A percentile compares a stretch with the other conserved stretches of the same genome.
phyloP scores from a whole-genome alignment of 306 rosid genomes.

The Abrus precatorius region DNA sequence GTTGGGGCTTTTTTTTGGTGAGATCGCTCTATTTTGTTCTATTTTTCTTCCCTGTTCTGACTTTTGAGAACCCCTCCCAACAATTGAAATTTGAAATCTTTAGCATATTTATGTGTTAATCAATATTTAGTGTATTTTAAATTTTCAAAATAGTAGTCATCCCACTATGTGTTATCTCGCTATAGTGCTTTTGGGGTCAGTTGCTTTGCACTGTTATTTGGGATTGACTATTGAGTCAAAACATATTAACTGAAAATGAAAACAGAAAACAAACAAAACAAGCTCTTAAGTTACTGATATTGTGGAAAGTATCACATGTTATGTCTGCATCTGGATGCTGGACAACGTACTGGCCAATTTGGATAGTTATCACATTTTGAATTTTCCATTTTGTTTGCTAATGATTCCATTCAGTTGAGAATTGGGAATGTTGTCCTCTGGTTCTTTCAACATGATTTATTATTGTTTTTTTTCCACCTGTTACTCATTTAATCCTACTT shows the following conservation, averaged over 20 bases:
- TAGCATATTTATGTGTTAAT: too few species aligned
- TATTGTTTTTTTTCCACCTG: neutral
- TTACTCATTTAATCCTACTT: slow-evolving; percentile 8
- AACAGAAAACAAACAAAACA: slow-evolving; percentile 16
- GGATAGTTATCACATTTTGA: neutral
- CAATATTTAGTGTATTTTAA: too few species aligned
- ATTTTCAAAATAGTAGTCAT: too few species aligned
- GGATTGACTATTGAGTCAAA: too few species aligned
- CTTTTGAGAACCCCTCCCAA: too few species aligned
- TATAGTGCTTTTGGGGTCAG: too few species aligned
- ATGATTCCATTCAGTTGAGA: slow-evolving; percentile 25
- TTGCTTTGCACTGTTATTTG: too few species aligned
- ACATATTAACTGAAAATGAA: neutral
- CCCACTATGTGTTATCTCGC: too few species aligned
- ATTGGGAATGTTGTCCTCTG: neutral
- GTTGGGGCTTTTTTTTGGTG: too few species aligned
- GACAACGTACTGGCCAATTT: neutral
- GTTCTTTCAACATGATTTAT: slow-evolving; percentile 28
- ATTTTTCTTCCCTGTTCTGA: too few species aligned
- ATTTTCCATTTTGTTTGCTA: neutral
- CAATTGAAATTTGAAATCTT: too few species aligned
- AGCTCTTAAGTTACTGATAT: neutral
- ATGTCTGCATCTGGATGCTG: neutral
- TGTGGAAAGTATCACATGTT: neutral
- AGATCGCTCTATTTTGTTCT: too few species aligned